phyloP scores from a whole-genome alignment of 768 basidiomycete species.

The Favolaschia claudopus region DNA sequence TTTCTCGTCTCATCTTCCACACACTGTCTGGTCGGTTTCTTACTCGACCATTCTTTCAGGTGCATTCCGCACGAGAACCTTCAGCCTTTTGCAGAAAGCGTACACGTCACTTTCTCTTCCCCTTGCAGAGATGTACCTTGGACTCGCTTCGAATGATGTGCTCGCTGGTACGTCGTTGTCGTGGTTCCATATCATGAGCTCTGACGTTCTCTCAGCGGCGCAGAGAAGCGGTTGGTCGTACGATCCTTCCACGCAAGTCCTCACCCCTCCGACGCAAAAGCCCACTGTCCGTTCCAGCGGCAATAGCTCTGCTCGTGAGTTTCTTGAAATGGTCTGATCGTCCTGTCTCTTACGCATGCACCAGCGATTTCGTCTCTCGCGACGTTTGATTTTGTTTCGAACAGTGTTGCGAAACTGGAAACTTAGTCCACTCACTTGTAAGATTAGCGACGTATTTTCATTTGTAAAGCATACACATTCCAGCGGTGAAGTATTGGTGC shows the following conservation, averaged over 20 bases:
- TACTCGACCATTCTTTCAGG: conserved; percentile 44
- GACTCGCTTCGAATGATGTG: conserved; percentile 49
- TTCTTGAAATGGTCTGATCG: neutral
- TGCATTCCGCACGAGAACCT: conserved; percentile 63
- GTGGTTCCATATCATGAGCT: neutral
- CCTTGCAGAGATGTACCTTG: conserved; percentile 65
- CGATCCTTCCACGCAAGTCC: conserved; percentile 51
- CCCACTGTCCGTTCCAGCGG: neutral
- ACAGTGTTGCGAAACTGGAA: conserved; percentile 62
- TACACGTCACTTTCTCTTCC: conserved; percentile 66
- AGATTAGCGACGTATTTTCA: too few relatives aligned
- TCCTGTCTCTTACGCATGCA: neutral
- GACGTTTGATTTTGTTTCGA: conserved; percentile 37
- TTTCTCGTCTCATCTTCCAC: neutral
- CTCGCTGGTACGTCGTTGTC: conserved; percentile 41
- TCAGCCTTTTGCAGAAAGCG: conserved; percentile 64
- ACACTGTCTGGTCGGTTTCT: neutral
- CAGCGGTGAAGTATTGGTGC: too few relatives aligned
- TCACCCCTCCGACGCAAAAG: conserved; percentile 45
- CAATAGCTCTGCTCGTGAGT: conserved; percentile 16
- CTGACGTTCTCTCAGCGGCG: conserved; percentile 43
- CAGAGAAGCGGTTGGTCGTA: conserved; percentile 58
- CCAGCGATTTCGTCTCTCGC: conserved; percentile 28
- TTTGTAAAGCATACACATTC: too few relatives aligned
- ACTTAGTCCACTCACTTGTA: too few relatives aligned